Evolutionary conservation across 805 yeast genomes (phyloP), one percentile per base, ranked within the genome.

Genomic region (Novakomyces olei): DNA sequence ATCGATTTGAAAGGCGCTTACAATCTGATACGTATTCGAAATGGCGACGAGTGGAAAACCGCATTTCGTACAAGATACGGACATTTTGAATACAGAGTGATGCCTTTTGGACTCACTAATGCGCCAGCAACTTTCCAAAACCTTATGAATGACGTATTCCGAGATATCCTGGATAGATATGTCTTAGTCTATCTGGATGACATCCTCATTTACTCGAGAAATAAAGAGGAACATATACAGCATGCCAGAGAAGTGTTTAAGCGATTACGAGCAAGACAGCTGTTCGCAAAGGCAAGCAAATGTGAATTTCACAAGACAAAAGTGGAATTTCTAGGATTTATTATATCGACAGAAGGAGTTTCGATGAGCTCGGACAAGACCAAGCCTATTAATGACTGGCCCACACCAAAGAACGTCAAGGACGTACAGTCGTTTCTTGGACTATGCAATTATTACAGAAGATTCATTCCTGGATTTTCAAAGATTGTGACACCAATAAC

Each of bases 21-120:
- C 20, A 10, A 26, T 20, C 36, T 29, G 19, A 18, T 34, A 3
- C 29, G 9, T n/a, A 12, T 26, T 12, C 8, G 8, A 69, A 79
- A 40, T 3, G 22, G 26, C 2, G 36, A 34, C 29, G 14, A 12
- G 7, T 12, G 14, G 15, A 37, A 45, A 22, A 45, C 39, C 4
- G 45, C 40, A 7, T 43, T 16, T 32, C 34, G 12, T 27, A 27
- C 19, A 26, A 28, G 26, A 6, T 7, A n/a, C 7, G 51, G 49
- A 9, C 36, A 34, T 8, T 47, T 31, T 32, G 41, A 48, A 27
- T 48, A 39, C 38, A 33, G 18, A 4, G 48, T 44, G 9, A 43
- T 48, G 47, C 51, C 51, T 1, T 44, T 47, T 29, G 51, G 50
- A 2, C 29, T 44, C 19, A 26, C 37, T n/a, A 44, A 42, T 34